phyloP scores from a whole-genome alignment of 164 flowering plant species.

The Aristolochia californica region DNA sequence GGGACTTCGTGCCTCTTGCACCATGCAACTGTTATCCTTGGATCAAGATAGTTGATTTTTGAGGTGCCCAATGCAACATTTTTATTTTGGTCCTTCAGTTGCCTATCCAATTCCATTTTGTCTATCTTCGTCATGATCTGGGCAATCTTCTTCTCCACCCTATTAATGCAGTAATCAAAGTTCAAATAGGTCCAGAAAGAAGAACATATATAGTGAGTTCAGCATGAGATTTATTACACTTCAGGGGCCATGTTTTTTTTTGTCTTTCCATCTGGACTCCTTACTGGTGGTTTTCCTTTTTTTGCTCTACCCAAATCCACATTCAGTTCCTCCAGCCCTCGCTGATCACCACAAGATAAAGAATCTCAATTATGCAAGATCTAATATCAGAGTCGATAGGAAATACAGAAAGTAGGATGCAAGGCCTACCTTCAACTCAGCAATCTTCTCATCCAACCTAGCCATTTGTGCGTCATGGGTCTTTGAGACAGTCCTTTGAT shows the following conservation, averaged over 20 bases:
- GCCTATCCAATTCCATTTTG: slow-evolving; percentile 64
- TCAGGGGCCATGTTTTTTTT: slow-evolving; percentile 76
- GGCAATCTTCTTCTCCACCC: slow-evolving; percentile 67
- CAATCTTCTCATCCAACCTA: slow-evolving; percentile 58
- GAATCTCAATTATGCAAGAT: background rate
- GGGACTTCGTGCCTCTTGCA: slow-evolving; percentile 98
- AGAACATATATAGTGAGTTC: background rate
- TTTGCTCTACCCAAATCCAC: slow-evolving; percentile 68
- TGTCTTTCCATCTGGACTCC: slow-evolving; percentile 63
- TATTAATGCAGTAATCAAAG: slow-evolving; percentile 19
- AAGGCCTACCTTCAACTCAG: slow-evolving; percentile 59
- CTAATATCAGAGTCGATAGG: background rate
- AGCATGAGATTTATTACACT: slow-evolving; percentile 38
- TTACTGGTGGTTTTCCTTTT: slow-evolving; percentile 90
- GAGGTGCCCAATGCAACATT: slow-evolving; percentile 95
- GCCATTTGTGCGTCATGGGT: slow-evolving; percentile 69
- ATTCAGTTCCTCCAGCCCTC: slow-evolving; percentile 43
- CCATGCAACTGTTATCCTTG: slow-evolving; percentile 98
- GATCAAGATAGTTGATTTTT: slow-evolving; percentile 90
- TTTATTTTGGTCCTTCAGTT: slow-evolving; percentile 80
- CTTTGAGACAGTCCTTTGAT: slow-evolving; percentile 89
- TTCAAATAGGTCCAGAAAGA: no score
- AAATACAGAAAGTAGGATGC: no score
- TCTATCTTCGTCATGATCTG: slow-evolving; percentile 67
- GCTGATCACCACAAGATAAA: slow-evolving; percentile 29